Evolutionary conservation across 441 rosid species (phyloP), one percentile per base, ranked within the genome.

Genomic region (Gossypium davidsonii): DNA sequence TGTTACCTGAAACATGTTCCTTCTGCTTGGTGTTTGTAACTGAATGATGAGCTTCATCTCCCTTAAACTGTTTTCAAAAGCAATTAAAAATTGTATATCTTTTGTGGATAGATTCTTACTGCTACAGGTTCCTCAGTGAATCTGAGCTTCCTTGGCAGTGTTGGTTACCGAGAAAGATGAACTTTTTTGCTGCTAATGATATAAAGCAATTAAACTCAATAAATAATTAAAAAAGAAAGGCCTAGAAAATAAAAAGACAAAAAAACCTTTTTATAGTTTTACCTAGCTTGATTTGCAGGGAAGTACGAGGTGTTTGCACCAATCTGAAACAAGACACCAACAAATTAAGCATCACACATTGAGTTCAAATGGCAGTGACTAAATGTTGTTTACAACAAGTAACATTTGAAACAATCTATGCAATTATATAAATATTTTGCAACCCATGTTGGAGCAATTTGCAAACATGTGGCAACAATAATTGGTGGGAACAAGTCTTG

Each of bases 71-170:
- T 23, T 77, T 25, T 34, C 65, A 25, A 11, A 25, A 71, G 46
- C 56, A 46, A 51, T 6, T 15, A 55, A 23, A 31, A 21, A 31
- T 63, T 39, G 51, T 9, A 37, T 15, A 1, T 26, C 3, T 59
- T 59, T 59, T 26, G 10, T 26, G 42, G 18, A 58, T 14, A 70
- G 31, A 26, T 14, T 46, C 66, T 75, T 66, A 74, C 74, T 31
- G 42, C 57, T 51, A 74, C 53, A 49, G 53, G 74, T 26, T 80
- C 77, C 51, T 78, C 77, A 26, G 76, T 20, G 52, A 83, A 3
- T 67, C 81, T 79, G 28, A 87, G 84, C 80, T 85, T 87, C 76
- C 89, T 87, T 17, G 89, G 87, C 67, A 80, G 79, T 12, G 37
- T 26, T 2, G 78, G 75, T 18, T 20, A 56, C n/a, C 28, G 39